Evolutionary conservation across 345 rosid genomes (phyloP), one percentile per base, ranked within the genome.

Genomic region (Acer campestre): DNA sequence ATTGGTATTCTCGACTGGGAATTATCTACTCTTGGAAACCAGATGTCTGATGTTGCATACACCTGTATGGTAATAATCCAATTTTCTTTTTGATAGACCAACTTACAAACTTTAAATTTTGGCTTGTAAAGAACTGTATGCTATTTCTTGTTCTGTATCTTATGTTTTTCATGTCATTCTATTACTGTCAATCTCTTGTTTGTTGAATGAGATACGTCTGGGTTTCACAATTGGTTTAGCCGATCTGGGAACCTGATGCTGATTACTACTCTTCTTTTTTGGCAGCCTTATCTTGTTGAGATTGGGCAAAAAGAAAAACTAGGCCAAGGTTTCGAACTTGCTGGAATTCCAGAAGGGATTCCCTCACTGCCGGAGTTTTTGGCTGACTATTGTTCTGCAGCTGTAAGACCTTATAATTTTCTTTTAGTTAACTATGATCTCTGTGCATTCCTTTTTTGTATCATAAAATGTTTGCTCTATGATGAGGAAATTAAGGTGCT

Each of bases 1-100:
- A 91, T 95, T 82, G 97, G 99, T 48, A 88, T 92, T 64, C 92
- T 95, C 69, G 99, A 95, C 86, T 95, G 99, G 98, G 98, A 95
- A 82, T 80, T 95, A 78, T 95, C 99, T 51, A 93, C 99, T 16
- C 90, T 95, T 82, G 99, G 99, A 75, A 95, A 92, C 84, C 97
- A 93, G 89, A 93, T 95, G 99, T 88, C 91, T 58, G 99, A 95
- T 86, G 94, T 95, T 48, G 97, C 99, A 49, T 88, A 87, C 86
- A 84, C 80, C 82, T 93, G 94, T 79, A 7, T 95, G 99, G 99
- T 95, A 92, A 68, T 78, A 66, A 61, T 27, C 82, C 71, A 76
- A 68, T 23, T 75, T 65, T 18, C 23, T 59, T 59, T 59, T 22
- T 22, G 23, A 59, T 59, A 59, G 63, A 59, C 82, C 68, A 77